Conservation (phyloP, 1,284 basidiomycete species). For the Pyrrhoderma lamaoense region DNA sequence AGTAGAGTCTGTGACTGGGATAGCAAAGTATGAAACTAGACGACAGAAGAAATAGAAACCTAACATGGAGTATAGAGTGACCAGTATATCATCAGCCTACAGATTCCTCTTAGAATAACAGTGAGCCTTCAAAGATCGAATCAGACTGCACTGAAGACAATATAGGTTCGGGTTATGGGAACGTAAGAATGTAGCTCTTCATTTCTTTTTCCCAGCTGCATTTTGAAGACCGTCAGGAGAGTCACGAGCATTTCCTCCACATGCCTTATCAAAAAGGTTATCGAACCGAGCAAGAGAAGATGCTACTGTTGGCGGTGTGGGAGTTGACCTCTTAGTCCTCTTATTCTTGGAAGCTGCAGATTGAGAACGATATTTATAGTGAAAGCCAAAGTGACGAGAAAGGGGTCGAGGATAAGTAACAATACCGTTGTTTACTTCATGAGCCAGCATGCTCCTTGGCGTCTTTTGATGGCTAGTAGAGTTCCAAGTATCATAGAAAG, state of each 20-base stretch:
- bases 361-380: not conserved
- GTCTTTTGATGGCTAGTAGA: not conserved
- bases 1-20: no score
- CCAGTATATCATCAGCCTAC: no score
- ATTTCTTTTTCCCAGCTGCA: constrained; percentile 58
- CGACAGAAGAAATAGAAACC: no score
- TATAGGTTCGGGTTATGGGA: constrained; percentile 36
- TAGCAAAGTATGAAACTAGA: no score
- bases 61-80: no score
- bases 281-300: constrained; percentile 31
- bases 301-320: not conserved
- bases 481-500: constrained; percentile 1
- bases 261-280: constrained; percentile 32
- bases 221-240: constrained; percentile 31
- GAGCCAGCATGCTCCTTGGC: not conserved
- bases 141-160: no score
- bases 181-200: constrained; percentile 55
- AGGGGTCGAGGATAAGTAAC: not conserved
- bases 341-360: not conserved
- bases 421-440: not conserved
- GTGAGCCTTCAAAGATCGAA: no score
- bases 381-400: not conserved
- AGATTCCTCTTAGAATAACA: no score
- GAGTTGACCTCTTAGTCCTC: constrained; percentile 15
- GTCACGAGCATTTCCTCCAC: constrained; percentile 40